Base-by-base conservation (phyloP, 805 yeast species). In the Suhomyces pyralidae region DNA sequence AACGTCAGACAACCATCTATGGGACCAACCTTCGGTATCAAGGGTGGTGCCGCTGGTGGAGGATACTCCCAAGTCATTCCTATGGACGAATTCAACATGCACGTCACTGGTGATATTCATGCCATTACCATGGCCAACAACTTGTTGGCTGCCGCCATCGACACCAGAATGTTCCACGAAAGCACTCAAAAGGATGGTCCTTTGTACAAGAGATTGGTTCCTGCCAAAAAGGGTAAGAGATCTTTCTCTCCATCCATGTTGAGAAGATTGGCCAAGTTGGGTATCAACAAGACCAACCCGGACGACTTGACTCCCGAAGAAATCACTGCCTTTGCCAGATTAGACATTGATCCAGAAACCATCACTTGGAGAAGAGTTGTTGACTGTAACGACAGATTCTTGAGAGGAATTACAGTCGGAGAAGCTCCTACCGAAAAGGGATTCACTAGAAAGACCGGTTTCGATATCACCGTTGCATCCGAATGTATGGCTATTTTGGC, bases 41-140 rank as follows among this genome's bases (percentile, higher is more conserved):
- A 93, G 76, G 99, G 99, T 65, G 98, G 98, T 71, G 99, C 99
- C 53, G 98, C 98, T 17, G 99, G 99, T 62, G 99, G 98, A 67
- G 98, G 98, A 46, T 93, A 91, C 71, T 82, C 98, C 2, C 98
- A 93, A 74, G 98, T 93, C 45, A 92, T 93, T 62, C 98, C 98
- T 49, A 93, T 93, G 97, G 99, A 93, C 71, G 97, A 93, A 74
- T 93, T 93, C 79, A 93, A 94, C 77, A 83, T 94, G 89, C 98
- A 93, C 69, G 79, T 93, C 60, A 93, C 98, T 48, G 98, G 98
- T 67, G 99, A 93, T 69, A 93, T 93, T 60, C 98, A 93, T 72
- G 98, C 98, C 45, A 91, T 93, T 55, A 84, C 91, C 48, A 91
- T 91, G 54, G 98, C 98, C 34, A 92, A 90, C 61, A 93, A 93